Conservation (phyloP, 805 yeast genomes). For the Candida corydali region DNA sequence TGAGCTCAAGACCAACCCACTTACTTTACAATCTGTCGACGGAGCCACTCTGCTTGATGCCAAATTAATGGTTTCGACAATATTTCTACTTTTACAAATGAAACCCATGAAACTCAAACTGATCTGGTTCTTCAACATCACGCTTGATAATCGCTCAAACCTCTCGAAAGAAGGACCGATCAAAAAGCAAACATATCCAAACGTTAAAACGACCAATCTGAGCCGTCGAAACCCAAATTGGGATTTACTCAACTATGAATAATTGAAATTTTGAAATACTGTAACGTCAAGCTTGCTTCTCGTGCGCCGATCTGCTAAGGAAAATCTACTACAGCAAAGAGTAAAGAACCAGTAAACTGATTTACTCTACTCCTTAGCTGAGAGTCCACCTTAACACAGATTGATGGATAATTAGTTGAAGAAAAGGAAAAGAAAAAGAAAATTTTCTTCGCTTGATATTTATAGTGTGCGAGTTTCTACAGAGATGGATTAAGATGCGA, state of each 20-base stretch:
- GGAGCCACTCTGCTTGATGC: constrained; percentile 86
- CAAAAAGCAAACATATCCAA: constrained; percentile 6
- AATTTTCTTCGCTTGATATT: constrained; percentile 4
- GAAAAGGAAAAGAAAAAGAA: constrained; percentile 11
- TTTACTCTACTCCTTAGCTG: constrained; percentile 28
- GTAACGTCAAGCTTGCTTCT: constrained; percentile 48
- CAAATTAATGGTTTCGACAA: constrained; percentile 18
- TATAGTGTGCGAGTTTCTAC: constrained; percentile 7
- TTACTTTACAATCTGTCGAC: constrained; percentile 93
- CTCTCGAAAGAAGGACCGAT: constrained; percentile 43
- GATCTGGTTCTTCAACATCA: constrained; percentile 15
- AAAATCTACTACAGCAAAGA: constrained; percentile 29
- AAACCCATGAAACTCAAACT: constrained; percentile 11
- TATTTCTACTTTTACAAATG: constrained; percentile 1
- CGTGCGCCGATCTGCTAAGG: constrained; percentile 70
- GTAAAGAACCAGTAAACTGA: constrained; percentile 23
- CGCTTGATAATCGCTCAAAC: constrained; percentile 42
- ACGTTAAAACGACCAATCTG: constrained; percentile 19
- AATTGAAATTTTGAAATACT: constrained; percentile 6
- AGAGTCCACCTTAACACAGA: constrained; percentile 52
- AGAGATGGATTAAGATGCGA: constrained; percentile 12
- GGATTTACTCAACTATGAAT: constrained; percentile 3
- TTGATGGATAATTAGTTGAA: constrained; percentile 28
- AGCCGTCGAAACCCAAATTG: constrained; percentile 9
- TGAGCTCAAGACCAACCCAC: constrained; percentile 63